Conservation (phyloP, 306 rosid species). For the Ceratonia siliqua region DNA sequence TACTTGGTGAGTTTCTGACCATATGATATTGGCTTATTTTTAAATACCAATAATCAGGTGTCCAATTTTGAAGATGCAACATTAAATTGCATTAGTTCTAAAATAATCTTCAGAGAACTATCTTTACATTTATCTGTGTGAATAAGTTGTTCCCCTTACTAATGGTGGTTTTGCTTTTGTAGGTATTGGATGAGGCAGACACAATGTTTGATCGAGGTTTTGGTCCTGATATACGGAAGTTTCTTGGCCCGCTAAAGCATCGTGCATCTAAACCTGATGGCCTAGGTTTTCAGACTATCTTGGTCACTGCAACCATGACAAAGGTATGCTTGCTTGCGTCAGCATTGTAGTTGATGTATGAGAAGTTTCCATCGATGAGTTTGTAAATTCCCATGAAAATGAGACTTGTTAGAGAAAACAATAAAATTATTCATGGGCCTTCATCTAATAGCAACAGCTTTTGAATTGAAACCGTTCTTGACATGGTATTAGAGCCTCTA, state of each 20-base stretch:
- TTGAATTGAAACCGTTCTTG: no score
- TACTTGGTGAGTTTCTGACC: conserved; percentile 61
- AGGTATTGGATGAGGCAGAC: conserved; percentile 99
- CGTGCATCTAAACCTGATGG: conserved; percentile 72
- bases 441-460: no score
- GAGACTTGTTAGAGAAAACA: no score
- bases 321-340: conserved; percentile 50
- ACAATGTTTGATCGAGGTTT: conserved; percentile 98
- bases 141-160: conserved; percentile 9
- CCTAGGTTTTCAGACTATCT: conserved; percentile 80
- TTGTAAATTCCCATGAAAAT: not conserved
- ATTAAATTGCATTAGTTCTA: not conserved
- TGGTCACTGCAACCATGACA: conserved; percentile 97
- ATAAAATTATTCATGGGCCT: no score
- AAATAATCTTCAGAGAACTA: not conserved
- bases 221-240: conserved; percentile 95
- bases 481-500: no score
- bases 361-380: conserved; percentile 14
- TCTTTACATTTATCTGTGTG: not conserved
- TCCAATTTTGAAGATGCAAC: conserved; percentile 7
- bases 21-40: not conserved
- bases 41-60: not conserved
- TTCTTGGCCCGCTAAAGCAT: conserved; percentile 68
- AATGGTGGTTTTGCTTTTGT: conserved; percentile 31
- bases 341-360: conserved; percentile 20